Percentiles rank a stretch among this genome's conserved stretches.
Evolutionary conservation across 805 yeast species (phyloP).

Genomic region (Candida ipomoeae): DNA sequence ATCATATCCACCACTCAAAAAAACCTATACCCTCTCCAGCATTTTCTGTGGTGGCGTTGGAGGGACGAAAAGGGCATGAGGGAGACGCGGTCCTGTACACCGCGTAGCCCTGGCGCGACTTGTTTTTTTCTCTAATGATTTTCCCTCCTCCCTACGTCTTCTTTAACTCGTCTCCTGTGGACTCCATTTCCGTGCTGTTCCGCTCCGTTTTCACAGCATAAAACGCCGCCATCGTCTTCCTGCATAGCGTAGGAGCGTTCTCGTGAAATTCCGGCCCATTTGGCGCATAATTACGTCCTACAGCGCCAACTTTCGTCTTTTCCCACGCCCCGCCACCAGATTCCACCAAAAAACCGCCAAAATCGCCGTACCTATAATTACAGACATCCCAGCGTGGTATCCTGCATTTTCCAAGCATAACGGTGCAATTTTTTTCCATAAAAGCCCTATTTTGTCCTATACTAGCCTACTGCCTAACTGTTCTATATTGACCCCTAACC

Average conservation of each 20-base stretch:
- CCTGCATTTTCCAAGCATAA: background rate
- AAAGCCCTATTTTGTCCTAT: too few species aligned
- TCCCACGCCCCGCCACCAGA: background rate
- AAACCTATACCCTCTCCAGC: too few species aligned
- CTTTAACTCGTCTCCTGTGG: background rate
- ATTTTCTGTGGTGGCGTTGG: too few species aligned
- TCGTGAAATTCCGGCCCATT: background rate
- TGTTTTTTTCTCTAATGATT: slow-evolving; percentile 1
- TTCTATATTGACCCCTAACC: background rate
- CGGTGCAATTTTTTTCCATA: background rate
- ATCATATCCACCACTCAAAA: too few species aligned
- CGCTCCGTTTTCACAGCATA: background rate
- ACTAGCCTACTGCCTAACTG: background rate
- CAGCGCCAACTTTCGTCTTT: background rate
- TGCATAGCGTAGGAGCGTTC: too few species aligned
- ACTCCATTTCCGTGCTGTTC: background rate
- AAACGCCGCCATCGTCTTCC: too few species aligned
- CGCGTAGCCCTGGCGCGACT: background rate
- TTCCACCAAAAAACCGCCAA: background rate
- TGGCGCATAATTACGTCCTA: background rate
- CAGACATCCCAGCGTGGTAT: background rate
- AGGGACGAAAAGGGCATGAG: background rate
- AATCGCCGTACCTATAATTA: background rate
- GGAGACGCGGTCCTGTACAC: background rate
- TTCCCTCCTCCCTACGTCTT: background rate